Evolutionary conservation across 352 stramenopile genomes (phyloP).

Genomic region (Globisporangium okanoganense): DNA sequence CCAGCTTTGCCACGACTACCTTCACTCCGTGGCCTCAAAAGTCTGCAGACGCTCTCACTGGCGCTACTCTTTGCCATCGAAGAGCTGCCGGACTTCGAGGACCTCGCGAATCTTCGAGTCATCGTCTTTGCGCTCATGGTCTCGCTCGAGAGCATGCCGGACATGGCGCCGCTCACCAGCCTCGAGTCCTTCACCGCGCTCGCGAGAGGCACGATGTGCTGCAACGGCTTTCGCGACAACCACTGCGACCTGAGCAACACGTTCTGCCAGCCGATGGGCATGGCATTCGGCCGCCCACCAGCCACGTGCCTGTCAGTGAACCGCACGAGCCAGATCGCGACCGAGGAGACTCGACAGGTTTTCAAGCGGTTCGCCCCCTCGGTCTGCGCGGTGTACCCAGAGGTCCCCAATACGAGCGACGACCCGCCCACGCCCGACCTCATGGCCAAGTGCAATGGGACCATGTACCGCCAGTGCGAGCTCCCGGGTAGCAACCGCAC

Average conservation of each 20-base stretch:
- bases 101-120: constrained; percentile 22
- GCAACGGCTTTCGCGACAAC: background rate
- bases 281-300: background rate
- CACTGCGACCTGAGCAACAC: background rate
- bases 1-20: constrained; percentile 19
- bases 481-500: constrained; percentile 3
- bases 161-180: background rate
- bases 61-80: background rate
- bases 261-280: background rate
- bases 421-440: constrained; percentile 6
- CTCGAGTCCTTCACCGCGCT: constrained; percentile 6
- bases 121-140: background rate
- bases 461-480: constrained; percentile 32
- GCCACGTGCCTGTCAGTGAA: background rate
- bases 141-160: background rate
- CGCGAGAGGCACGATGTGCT: background rate
- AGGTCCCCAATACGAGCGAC: constrained; percentile 19
- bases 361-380: background rate
- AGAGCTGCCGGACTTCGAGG: constrained; percentile 23
- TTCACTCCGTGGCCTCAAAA: constrained; percentile 23
- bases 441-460: constrained; percentile 1
- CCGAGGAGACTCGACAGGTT: background rate
- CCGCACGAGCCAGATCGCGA: background rate
- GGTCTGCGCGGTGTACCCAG: background rate
- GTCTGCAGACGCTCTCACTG: constrained; percentile 22